Percentiles rank a stretch among this genome's conserved stretches.
Conservation (phyloP, 768 basidiomycete species). For the Hygrophorus pudorinus region DNA sequence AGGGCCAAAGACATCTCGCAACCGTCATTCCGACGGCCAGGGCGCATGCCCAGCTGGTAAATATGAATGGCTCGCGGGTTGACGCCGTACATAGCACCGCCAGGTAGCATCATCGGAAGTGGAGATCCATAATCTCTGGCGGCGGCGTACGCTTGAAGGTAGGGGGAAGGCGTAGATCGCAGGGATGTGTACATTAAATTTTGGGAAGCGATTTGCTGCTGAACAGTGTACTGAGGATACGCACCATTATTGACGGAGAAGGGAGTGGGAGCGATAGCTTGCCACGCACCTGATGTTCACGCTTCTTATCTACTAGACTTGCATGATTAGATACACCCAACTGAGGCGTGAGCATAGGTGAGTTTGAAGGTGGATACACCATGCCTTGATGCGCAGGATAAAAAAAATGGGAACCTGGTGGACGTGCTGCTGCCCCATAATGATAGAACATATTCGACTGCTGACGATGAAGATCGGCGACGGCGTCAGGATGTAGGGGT, state of each 20-base stretch:
- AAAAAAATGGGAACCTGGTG: constrained; percentile 47
- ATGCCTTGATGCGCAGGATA: constrained; percentile 49
- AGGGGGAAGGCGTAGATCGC: constrained; percentile 33
- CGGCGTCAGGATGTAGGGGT: constrained; percentile 31
- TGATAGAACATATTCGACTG: constrained; percentile 53
- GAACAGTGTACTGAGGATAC: constrained; percentile 29
- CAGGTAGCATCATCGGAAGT: constrained; percentile 34
- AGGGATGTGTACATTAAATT: constrained; percentile 32
- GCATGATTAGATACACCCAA: constrained; percentile 29
- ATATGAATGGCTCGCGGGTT: constrained; percentile 23
- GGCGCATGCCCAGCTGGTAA: constrained; percentile 30
- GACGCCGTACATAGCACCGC: constrained; percentile 28
- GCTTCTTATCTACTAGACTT: constrained; percentile 43
- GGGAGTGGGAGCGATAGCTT: constrained; percentile 10
- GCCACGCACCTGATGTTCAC: constrained; percentile 40
- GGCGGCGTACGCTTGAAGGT: constrained; percentile 32
- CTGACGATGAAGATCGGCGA: constrained; percentile 29
- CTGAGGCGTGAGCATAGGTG: constrained; percentile 45
- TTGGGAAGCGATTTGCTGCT: constrained; percentile 35
- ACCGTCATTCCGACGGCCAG: constrained; percentile 33
- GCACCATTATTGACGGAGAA: not conserved
- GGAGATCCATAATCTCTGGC: constrained; percentile 40
- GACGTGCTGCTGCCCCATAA: constrained; percentile 37
- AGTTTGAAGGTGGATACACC: constrained; percentile 43
- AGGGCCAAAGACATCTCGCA: constrained; percentile 26